phyloP scores from a whole-genome alignment of 345 rosid genomes.

The Eucalyptus pumila region DNA sequence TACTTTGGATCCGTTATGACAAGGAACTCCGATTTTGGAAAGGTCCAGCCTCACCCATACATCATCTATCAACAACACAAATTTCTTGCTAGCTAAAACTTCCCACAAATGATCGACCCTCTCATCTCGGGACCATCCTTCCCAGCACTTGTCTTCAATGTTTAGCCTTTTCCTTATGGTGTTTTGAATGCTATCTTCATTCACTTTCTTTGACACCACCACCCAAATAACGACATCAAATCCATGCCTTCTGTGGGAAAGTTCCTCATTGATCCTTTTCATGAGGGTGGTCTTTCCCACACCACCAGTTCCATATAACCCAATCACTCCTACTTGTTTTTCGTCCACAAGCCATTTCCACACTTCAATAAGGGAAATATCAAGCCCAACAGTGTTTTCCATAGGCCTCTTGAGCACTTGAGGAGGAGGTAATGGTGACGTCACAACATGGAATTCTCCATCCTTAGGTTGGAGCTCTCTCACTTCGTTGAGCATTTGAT shows the following conservation, averaged over 20 bases:
- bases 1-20: not conserved
- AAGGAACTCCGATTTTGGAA: not conserved
- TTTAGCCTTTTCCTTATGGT: not conserved
- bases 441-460: accelerated
- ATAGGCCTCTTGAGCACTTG: not conserved
- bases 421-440: not conserved
- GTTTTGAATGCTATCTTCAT: not conserved
- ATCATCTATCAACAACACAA: conserved; percentile 10
- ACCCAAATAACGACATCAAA: not conserved
- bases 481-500: not conserved
- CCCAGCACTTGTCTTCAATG: not conserved
- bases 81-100: not conserved
- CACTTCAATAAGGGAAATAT: not conserved
- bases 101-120: not conserved
- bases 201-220: not conserved
- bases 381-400: not conserved
- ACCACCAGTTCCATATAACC: not conserved
- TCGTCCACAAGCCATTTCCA: not conserved
- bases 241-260: accelerated
- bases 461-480: not conserved
- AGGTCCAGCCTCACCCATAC: not conserved
- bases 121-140: not conserved
- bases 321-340: not conserved
- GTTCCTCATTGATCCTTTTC: not conserved
- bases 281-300: conserved; percentile 10